phyloP scores from a whole-genome alignment of 2,329 filamentous ascomycete genomes.

The Xylaria sp. region DNA sequence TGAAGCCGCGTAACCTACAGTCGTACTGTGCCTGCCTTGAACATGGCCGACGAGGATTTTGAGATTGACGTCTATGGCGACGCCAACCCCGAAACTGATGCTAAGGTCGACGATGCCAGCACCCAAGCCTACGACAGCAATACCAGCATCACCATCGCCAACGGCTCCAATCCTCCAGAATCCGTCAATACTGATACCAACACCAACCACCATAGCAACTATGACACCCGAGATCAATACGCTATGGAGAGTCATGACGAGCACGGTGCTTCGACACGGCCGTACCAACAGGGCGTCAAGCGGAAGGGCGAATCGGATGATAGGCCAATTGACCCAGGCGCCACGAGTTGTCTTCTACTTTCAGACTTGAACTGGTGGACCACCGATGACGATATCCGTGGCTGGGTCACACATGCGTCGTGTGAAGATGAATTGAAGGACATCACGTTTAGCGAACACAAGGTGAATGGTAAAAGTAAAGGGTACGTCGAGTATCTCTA shows the following conservation, averaged over 20 bases:
- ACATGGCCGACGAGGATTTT: constrained; percentile 73
- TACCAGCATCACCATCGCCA: constrained; percentile 48
- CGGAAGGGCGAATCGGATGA: constrained; percentile 66
- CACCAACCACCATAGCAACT: constrained; percentile 49
- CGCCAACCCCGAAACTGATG: constrained; percentile 52
- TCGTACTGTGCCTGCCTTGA: constrained; percentile 35
- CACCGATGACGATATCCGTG: constrained; percentile 91
- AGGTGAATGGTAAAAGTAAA: constrained; percentile 98
- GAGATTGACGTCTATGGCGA: constrained; percentile 77
- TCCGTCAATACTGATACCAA: constrained; percentile 32
- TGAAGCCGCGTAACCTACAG: constrained; percentile 42
- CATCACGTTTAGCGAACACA: constrained; percentile 96
- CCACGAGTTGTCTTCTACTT: constrained; percentile 77
- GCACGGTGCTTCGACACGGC: constrained; percentile 38
- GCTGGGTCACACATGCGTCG: constrained; percentile 79
- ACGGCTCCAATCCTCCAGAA: constrained; percentile 40
- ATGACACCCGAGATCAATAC: constrained; percentile 45
- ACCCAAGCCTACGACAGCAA: constrained; percentile 47
- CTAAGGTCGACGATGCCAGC: constrained; percentile 44
- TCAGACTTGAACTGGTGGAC: constrained; percentile 97
- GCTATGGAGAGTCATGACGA: constrained; percentile 42
- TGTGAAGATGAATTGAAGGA: constrained; percentile 88
- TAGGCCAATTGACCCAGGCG: constrained; percentile 62
- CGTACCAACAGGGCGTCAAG: constrained; percentile 62
- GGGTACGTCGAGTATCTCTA: constrained; percentile 62